Evolutionary conservation across 2,329 filamentous ascomycete species (phyloP), one percentile per base, ranked within the genome.

Genomic region (Colletotrichum sansevieriae): DNA sequence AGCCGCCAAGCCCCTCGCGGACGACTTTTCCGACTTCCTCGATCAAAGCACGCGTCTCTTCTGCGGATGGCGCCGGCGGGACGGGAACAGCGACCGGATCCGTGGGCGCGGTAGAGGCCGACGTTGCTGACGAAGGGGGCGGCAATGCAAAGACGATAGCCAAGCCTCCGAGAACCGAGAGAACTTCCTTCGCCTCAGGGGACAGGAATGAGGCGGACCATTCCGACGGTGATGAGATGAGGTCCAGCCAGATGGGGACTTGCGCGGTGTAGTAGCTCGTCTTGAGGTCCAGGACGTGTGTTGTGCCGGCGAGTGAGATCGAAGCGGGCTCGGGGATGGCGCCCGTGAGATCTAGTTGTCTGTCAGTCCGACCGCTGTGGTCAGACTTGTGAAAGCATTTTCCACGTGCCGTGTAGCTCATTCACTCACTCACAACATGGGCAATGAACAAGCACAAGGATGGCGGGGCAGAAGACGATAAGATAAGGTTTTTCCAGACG

Each of bases 201-300:
- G 85, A 84, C 1, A 91, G 82, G 72, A 91, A 92, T 0, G 86
- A 85, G 2, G 76, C 76, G 0, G 87, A 81, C 90, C 90, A 92
- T 41, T 87, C 84, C 3, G 75, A 63, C 0, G 85, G 82, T 4
- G 81, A 79, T 6, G 81, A 74, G 66, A 90, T 82, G 52, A 90
- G 82, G 74, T 92, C 90, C n/a, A 92, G 82, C 90, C 90, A 92
- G 72, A 92, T 82, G 49, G 90, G 88, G 3, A 92, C 81, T 0
- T 81, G 81, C 61, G 88, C 84, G 25, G 78, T 83, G 80, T 91
- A 92, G 80, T 92, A 92, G 13, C 81, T 73, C 20, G 88, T 92
- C 69, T 83, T 82, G 63, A 92, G 78, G 9, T 78, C 68, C 37
- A 90, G 83, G 49, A 79, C 76, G 73, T 91, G 89, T 15, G 89